Evolutionary conservation across 345 rosid species (phyloP), one percentile per base, ranked within the genome.

Genomic region (Citrus sinensis): DNA sequence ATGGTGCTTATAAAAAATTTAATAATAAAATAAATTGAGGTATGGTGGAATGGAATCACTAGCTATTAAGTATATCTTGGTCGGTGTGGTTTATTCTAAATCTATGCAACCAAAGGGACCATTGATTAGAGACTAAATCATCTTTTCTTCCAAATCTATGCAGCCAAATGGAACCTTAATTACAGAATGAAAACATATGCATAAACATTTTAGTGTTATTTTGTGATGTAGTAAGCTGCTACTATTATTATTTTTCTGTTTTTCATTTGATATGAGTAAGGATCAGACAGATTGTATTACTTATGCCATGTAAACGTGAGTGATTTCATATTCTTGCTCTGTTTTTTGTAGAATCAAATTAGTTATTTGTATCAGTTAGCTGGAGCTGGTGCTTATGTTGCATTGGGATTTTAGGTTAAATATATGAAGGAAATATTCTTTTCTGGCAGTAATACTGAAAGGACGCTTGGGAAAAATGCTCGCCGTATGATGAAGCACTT

Each of bases 401-500:
- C 63, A 71, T 83, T 86, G 89, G 90, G 74, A 78, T 87, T 90
- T 39, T 89, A 95, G 98, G 98, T 93, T 80, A 90, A 89, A 83
- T 87, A 86, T 91, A 77, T 89, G 85, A 93, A 92, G 94, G 91
- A 89, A 82, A 81, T 92, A 72, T 87, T 95, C 80, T 95, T 88
- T 90, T 86, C 90, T 85, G 90, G 85, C 86, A 85, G 92, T 87
- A 89, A 87, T 80, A 87, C 84, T 82, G 76, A 83, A 40, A 81
- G 87, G 54, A 58, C 70, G 1, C 62, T 86, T 55, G 93, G 90
- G 16, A 88, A 87, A 77, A 84, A 85, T 80, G 99, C 93, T 37
- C 87, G 91, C 2, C 80, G 87, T 19, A 89, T 95, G 97, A 91
- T 93, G 99, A 81, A 79, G 78, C 83, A 86, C 82, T 87, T 95